Evolutionary conservation across 371 early-diverging fungal genomes (phyloP).

Genomic region (Apophysomyces sp.): DNA sequence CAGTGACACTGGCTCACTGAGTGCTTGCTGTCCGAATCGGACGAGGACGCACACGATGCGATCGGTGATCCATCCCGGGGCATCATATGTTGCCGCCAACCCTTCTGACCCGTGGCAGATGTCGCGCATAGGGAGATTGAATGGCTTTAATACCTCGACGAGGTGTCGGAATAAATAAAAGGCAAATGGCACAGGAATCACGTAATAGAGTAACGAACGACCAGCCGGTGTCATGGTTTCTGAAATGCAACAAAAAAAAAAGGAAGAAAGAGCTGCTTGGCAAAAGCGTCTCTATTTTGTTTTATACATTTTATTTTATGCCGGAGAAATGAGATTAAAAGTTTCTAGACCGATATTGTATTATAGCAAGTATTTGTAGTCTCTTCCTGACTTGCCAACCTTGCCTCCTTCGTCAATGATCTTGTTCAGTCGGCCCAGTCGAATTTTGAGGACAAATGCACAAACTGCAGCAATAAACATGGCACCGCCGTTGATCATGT

Average conservation of each 20-base stretch:
- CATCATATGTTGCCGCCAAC: not conserved
- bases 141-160: slow-evolving; percentile 10
- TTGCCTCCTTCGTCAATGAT: slow-evolving; percentile 20
- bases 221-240: no score
- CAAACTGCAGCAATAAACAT: slow-evolving; percentile 45
- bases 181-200: slow-evolving; percentile 3
- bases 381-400: slow-evolving; percentile 12
- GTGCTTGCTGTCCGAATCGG: slow-evolving; percentile 1
- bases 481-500: slow-evolving; percentile 48
- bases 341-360: not conserved
- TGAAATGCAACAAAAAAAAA: slow-evolving; percentile 4
- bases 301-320: not conserved
- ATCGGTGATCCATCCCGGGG: slow-evolving; percentile 5
- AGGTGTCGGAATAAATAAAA: slow-evolving; percentile 8
- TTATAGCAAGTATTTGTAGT: slow-evolving; percentile 14
- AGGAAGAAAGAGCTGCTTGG: not conserved
- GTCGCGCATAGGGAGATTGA: slow-evolving; percentile 5
- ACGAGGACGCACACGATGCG: slow-evolving; percentile 6
- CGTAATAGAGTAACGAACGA: slow-evolving; percentile 5
- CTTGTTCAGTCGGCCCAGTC: slow-evolving; percentile 26
- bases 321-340: not conserved
- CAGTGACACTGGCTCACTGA: not conserved
- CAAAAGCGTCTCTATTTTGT: no score
- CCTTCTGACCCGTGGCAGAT: slow-evolving; percentile 1
- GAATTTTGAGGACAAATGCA: slow-evolving; percentile 29